These are phyloP conservation scores for Hyaloscypha hepaticicola DNA, from an alignment of 495 filamentous ascomycete genomes.

Conservation along the genomic window DNA sequence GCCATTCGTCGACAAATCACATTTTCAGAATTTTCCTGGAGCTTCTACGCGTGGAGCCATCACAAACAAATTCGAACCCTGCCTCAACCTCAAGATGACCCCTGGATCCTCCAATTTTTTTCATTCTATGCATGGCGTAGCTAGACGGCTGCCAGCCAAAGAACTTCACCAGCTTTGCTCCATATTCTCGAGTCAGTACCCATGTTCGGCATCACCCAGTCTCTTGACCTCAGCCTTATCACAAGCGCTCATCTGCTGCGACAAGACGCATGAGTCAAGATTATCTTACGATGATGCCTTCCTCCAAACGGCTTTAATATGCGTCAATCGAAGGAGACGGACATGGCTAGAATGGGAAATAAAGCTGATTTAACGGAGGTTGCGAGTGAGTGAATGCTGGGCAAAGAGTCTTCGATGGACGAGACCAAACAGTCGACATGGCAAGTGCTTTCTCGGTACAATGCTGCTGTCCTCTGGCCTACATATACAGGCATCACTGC, in stretches of 20 bases:
- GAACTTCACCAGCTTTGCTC: not conserved
- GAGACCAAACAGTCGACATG: conserved; percentile 16
- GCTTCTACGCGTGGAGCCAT: conserved; percentile 6
- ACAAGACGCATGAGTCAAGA: conserved; percentile 16
- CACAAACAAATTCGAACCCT: not conserved
- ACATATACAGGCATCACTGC: conserved; percentile 13
- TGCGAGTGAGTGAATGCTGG: not conserved
- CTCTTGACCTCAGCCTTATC: conserved; percentile 1
- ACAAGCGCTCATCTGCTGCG: not conserved
- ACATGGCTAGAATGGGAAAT: not conserved
- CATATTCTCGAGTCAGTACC: not conserved
- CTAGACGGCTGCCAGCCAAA: not conserved
- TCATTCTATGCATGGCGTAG: not conserved
- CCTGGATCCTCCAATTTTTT: not conserved
- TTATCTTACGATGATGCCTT: not conserved
- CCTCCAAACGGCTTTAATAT: not conserved
- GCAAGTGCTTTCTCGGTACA: conserved; percentile 36
- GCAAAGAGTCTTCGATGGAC: conserved; percentile 1
- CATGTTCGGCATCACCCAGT: conserved; percentile 5
- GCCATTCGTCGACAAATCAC: conserved; percentile 1
- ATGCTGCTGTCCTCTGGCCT: conserved; percentile 35
- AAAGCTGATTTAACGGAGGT: not conserved
- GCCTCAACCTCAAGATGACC: not conserved
- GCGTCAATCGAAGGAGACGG: not conserved
- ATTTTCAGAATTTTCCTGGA: conserved; percentile 18